phyloP scores from a whole-genome alignment of 371 early-diverging fungal genomes.

The Blyttiomyces sp. region DNA sequence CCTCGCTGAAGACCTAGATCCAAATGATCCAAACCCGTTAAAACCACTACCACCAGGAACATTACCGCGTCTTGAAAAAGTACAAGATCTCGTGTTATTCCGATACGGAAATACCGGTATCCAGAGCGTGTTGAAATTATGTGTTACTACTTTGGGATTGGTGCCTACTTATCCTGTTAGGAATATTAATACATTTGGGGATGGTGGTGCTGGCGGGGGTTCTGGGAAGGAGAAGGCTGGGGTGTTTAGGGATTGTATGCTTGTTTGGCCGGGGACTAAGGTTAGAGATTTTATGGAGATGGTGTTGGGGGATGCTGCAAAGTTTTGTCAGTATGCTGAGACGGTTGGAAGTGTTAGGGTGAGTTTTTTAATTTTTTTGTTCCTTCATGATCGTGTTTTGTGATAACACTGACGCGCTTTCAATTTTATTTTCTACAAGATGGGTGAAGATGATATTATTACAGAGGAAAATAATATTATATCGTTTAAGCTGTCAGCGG shows the following conservation, averaged over 20 bases:
- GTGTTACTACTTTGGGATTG: conserved; percentile 60
- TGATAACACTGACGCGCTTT: background rate
- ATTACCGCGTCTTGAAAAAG: conserved; percentile 62
- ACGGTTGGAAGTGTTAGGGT: conserved; percentile 70
- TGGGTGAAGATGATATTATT: conserved; percentile 59
- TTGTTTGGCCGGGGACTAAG: conserved; percentile 66
- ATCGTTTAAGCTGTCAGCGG: conserved; percentile 52
- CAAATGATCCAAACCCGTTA: conserved; percentile 6
- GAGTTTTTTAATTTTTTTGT: conserved; percentile 11
- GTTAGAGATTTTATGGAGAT: conserved; percentile 70
- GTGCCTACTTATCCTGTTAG: conserved; percentile 74
- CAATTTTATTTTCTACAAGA: conserved; percentile 23
- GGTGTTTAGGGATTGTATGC: conserved; percentile 68
- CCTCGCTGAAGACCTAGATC: conserved; percentile 47
- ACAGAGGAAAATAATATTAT: conserved; percentile 58
- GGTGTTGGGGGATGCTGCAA: conserved; percentile 63
- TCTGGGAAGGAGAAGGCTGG: conserved; percentile 31
- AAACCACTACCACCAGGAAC: conserved; percentile 17
- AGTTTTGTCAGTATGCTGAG: conserved; percentile 66
- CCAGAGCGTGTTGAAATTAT: conserved; percentile 58
- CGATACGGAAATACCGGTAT: conserved; percentile 78
- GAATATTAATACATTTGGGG: conserved; percentile 61
- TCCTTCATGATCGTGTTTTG: background rate
- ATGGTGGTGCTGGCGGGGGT: conserved; percentile 16
- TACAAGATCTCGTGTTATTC: conserved; percentile 75